Evolutionary conservation across 352 stramenopile species (phyloP).

Genomic region (Plasmopara muralis): DNA sequence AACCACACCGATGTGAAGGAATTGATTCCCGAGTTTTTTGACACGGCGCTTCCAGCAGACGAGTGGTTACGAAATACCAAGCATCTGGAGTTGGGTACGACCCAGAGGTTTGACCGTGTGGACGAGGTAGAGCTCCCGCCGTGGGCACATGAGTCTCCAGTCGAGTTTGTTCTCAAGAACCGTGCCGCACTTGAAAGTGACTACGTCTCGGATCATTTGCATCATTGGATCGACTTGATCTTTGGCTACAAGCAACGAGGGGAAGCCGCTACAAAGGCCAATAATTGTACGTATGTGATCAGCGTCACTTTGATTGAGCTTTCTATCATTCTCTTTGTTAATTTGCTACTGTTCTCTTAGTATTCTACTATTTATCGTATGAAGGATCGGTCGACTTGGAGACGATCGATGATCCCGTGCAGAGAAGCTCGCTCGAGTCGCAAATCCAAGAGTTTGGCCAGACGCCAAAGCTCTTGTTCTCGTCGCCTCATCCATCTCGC

Average conservation of each 20-base stretch:
- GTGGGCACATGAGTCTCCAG: slow-evolving; percentile 87
- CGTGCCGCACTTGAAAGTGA: slow-evolving; percentile 94
- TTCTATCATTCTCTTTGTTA: too few species aligned
- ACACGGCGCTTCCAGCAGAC: slow-evolving; percentile 59
- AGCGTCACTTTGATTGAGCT: too few species aligned
- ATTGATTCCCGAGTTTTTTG: slow-evolving; percentile 98
- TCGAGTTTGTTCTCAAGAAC: slow-evolving; percentile 90
- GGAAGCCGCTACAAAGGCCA: slow-evolving; percentile 70
- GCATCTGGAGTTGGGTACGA: slow-evolving; percentile 92
- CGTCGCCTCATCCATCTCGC: slow-evolving; percentile 53
- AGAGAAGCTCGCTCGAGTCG: slow-evolving; percentile 88
- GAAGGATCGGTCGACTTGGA: slow-evolving; percentile 82
- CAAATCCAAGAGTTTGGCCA: slow-evolving; percentile 93
- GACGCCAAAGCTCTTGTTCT: slow-evolving; percentile 79
- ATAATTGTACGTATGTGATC: slow-evolving; percentile 53
- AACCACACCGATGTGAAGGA: slow-evolving; percentile 97
- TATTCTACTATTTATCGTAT: slow-evolving; percentile 90
- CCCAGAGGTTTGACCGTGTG: slow-evolving; percentile 78
- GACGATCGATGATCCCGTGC: slow-evolving; percentile 76
- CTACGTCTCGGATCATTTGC: slow-evolving; percentile 91
- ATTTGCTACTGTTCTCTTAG: slow-evolving; percentile 18
- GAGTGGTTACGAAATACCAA: slow-evolving; percentile 96
- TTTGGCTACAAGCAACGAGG: slow-evolving; percentile 97
- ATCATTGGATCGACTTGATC: slow-evolving; percentile 98
- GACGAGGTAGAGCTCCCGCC: slow-evolving; percentile 90